Evolutionary conservation across 192 early-diverging fungal species (phyloP).

Genomic region (Coemansia pectinata): DNA sequence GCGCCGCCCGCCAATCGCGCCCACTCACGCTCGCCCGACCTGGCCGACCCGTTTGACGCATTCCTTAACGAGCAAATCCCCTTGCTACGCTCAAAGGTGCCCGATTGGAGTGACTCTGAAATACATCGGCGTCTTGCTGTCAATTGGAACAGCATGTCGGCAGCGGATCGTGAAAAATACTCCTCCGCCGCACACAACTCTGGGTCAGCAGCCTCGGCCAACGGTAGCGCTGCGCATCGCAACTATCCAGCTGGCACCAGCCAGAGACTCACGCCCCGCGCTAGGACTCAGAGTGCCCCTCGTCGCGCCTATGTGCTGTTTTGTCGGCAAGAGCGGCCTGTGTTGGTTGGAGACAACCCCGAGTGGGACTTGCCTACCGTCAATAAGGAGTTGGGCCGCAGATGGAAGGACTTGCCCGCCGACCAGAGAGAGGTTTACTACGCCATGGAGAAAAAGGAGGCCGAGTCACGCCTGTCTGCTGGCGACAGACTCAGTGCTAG

Average conservation of each 20-base stretch:
- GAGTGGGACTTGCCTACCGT: slow-evolving; percentile 52
- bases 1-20: slow-evolving; percentile 3
- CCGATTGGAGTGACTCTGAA: slow-evolving; percentile 53
- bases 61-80: slow-evolving; percentile 52
- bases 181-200: neutral
- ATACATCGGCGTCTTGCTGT: slow-evolving; percentile 42
- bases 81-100: slow-evolving; percentile 44
- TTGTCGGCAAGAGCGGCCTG: slow-evolving; percentile 44
- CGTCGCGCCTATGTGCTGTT: slow-evolving; percentile 56
- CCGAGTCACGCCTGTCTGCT: slow-evolving; percentile 29
- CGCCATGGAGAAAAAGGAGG: slow-evolving; percentile 42
- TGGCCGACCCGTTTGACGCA: slow-evolving; percentile 20
- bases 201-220: neutral
- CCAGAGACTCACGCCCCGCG: slow-evolving; percentile 20
- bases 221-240: neutral
- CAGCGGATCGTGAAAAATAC: slow-evolving; percentile 43
- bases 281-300: slow-evolving; percentile 30
- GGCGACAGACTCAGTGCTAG: neutral
- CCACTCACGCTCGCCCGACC: slow-evolving; percentile 32
- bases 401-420: slow-evolving; percentile 48
- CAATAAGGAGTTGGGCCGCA: slow-evolving; percentile 56
- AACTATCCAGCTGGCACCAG: slow-evolving; percentile 6
- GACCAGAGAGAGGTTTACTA: slow-evolving; percentile 39
- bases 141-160: slow-evolving; percentile 47
- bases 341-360: slow-evolving; percentile 39